Base-by-base conservation (phyloP, 768 basidiomycete species). In the Tulasnella sp. region DNA sequence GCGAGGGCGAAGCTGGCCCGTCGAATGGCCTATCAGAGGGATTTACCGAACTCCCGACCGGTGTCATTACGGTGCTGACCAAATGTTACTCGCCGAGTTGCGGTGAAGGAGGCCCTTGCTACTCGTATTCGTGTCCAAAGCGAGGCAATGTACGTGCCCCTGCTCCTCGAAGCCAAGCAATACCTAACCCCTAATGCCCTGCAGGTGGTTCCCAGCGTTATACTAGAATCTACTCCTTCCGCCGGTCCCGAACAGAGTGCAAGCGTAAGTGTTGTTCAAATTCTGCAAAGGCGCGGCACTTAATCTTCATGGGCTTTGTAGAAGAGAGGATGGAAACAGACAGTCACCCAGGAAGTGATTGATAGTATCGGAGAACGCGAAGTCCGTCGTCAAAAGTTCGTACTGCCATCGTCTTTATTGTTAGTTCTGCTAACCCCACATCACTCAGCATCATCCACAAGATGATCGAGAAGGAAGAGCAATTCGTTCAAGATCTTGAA, bases 11-110 rank as follows among this genome's bases (percentile, higher is more conserved):
- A 67, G 76, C 73, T 37, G 72, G 70, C 36, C 37, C 40, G 17
- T 86, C 88, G 49, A 90, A 91, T 74, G 90, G 90, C 34, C 83
- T 83, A 31, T 89, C 89, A 1, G 91, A 91, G 78, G 84, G 85
- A 0, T 85, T 87, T 19, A 86, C 85, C 49, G 91, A 91, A 81
- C 82, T 96, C 12, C 95, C 95, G 1, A 96, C 94, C 0, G 95
- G 93, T 1, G 92, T 99, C 5, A 88, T 96, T 79, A 97, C 95
- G 1, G 89, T 91, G 83, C 84, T 97, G 77, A 97, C 96, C 6
- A 88, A 90, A 79, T 99, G 97, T 82, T 98, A 97, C 83, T 90
- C 92, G 0, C 90, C 94, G 0, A 91, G 89, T 77, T 98, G 96
- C 82, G 88, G 87, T 54, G 94, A 94, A 39, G 93, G 91, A 34